Base-by-base conservation (phyloP, 495 filamentous ascomycete genomes). In the Schizothecium vesticola region DNA sequence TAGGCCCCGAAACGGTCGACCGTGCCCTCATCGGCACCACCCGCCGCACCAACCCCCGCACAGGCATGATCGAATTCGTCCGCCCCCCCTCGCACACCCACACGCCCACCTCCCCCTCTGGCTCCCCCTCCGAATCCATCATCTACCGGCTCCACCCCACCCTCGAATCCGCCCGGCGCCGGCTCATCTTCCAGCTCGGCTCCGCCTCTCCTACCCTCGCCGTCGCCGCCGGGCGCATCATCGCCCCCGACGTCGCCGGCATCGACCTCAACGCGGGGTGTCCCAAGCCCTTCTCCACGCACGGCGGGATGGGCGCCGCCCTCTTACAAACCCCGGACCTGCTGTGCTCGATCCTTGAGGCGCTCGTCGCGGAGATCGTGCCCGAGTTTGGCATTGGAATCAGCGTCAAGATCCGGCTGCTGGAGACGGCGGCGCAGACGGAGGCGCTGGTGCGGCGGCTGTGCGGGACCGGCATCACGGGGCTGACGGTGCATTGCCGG, bases 241-340 rank as follows among this genome's bases (percentile, higher is more conserved):
- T 99, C 11, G 96, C 92, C 0, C 83, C 79, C 5, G 91, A 98
- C 78, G 94, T 98, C 0, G 88, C 89, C 0, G 95, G 96, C 55
- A 97, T 99, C 67, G 95, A 98, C 77, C 90, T 99, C 65, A 99
- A 99, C 81, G 92, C 94, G 6, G 95, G 95, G 6, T 99, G 95
- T 77, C 95, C 95, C 0, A 99, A 98, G 79, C 93, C 96, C 3
- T 99, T 99, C 78, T 92, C 89, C 70, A 96, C 93, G 12, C 84
- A 83, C 66, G 90, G 92, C 43, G 96, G 95, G 51, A 99, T 98
- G 95, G 96, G 96, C 29, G 95, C 96, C 0, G 95, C 93, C 3
- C 80, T 99, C 23, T 83, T 99, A 19, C 84, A 85, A 61, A 91
- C 88, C 0, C 96, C 95, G 1, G 94, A 97, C 65, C 87, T 84